Conservation (phyloP, 2,329 filamentous ascomycete species). For the Herpomyces periplanetae region DNA sequence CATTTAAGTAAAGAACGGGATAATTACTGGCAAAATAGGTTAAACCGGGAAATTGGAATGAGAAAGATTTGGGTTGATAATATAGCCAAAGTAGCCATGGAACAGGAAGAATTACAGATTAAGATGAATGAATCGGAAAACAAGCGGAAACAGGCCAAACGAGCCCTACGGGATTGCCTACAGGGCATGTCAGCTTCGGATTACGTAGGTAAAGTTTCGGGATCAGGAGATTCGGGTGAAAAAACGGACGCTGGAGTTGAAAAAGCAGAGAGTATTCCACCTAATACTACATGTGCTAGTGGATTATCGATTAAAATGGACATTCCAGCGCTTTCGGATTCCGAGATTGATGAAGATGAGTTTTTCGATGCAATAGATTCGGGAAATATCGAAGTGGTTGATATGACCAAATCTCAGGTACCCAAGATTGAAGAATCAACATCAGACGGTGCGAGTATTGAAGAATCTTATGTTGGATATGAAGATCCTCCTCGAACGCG, state of each 20-base stretch:
- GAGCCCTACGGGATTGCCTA: constrained; percentile 48
- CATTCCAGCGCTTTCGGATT: constrained; percentile 13
- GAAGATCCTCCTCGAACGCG: constrained; percentile 45
- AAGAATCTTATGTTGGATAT: constrained; percentile 46
- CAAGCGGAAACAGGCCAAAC: constrained; percentile 60
- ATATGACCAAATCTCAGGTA: constrained; percentile 12
- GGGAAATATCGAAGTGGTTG: constrained; percentile 45
- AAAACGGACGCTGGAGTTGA: too few species aligned
- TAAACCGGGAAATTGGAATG: constrained; percentile 66
- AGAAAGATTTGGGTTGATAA: constrained; percentile 94
- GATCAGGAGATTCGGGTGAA: constrained; percentile 6
- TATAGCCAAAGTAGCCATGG: constrained; percentile 78
- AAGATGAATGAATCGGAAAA: constrained; percentile 58
- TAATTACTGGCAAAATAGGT: constrained; percentile 75
- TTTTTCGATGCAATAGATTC: constrained; percentile 93
- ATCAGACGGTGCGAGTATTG: constrained; percentile 20
- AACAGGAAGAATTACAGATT: constrained; percentile 65
- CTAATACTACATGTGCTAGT: not conserved
- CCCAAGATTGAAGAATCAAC: constrained; percentile 9
- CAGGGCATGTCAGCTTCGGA: constrained; percentile 13
- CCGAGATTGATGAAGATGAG: constrained; percentile 48
- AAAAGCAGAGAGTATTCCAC: too few species aligned
- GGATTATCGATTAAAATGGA: not conserved
- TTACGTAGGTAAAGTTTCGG: constrained; percentile 8
- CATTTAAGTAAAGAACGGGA: constrained; percentile 80